Percentiles rank a stretch among this genome's conserved stretches.
Conservation (phyloP, 352 stramenopile species). For the Thraustochytrium sp. region DNA sequence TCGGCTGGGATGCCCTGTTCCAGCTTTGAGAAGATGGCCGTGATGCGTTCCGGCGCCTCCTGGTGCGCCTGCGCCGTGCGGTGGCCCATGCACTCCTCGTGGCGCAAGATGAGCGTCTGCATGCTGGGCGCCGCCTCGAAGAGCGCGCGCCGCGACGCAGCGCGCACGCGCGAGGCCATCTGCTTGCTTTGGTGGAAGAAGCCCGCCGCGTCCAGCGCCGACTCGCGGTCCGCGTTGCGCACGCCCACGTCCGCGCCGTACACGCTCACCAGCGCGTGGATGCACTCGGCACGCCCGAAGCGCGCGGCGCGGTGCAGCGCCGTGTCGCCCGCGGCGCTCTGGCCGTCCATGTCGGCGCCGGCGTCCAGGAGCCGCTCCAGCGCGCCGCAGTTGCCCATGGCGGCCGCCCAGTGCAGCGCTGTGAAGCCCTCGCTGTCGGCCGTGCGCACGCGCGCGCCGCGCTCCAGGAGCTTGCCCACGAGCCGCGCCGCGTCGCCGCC, state of each 20-base stretch:
- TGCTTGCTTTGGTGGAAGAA: background rate
- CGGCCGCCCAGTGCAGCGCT: constrained; percentile 47
- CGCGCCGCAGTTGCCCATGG: constrained; percentile 41
- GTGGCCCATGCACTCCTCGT: constrained; percentile 80
- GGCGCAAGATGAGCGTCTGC: constrained; percentile 77
- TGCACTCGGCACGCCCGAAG: constrained; percentile 9
- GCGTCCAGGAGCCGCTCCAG: constrained; percentile 37
- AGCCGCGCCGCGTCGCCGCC: background rate
- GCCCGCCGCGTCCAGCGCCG: constrained; percentile 44
- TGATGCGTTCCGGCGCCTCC: constrained; percentile 66
- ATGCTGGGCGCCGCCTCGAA: constrained; percentile 51
- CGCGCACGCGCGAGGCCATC: background rate
- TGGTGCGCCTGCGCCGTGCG: constrained; percentile 48
- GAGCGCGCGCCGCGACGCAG: background rate
- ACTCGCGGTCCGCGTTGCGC: constrained; percentile 42
- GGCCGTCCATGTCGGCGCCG: background rate
- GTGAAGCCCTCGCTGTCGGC: constrained; percentile 43
- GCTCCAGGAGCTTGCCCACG: background rate
- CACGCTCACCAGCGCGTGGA: constrained; percentile 5
- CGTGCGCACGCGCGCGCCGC: background rate
- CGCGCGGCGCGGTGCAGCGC: constrained; percentile 44
- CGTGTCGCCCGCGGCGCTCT: constrained; percentile 41
- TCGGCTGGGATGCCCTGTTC: constrained; percentile 52
- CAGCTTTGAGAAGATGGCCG: constrained; percentile 61
- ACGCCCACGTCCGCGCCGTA: background rate